phyloP scores from a whole-genome alignment of 2,329 filamentous ascomycete species.

The Ceratocystis ficicola region DNA sequence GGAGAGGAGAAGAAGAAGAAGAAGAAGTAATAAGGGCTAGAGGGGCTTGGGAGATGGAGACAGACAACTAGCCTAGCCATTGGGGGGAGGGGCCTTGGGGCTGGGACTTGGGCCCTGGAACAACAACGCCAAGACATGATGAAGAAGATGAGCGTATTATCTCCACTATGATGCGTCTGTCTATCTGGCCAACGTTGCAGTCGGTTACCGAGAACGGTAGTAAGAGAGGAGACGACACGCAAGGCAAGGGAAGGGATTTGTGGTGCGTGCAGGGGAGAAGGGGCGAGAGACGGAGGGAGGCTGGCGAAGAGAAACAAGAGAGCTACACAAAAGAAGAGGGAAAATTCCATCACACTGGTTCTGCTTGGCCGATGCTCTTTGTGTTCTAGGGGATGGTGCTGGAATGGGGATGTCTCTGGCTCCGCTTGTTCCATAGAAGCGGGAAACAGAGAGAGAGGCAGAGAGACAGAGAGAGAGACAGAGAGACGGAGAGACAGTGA shows the following conservation, averaged over 20 bases:
- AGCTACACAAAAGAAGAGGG: neutral
- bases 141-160: constrained; percentile 6
- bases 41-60: neutral
- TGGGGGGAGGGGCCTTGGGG: neutral
- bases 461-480: too few relatives aligned
- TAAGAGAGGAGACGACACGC: neutral
- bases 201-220: constrained; percentile 1
- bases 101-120: neutral
- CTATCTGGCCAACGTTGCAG: neutral
- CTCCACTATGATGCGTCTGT: constrained; percentile 1
- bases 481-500: too few relatives aligned
- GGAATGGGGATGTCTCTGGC: too few relatives aligned
- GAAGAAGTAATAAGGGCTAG: neutral
- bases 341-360: neutral
- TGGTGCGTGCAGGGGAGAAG: too few relatives aligned
- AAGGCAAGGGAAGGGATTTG: neutral
- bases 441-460: too few relatives aligned
- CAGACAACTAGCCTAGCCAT: neutral
- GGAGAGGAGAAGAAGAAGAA: neutral
- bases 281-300: neutral
- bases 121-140: neutral
- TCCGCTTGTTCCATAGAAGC: too few relatives aligned
- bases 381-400: too few relatives aligned
- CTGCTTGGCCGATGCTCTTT: neutral
- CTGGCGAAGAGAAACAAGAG: neutral